Base-by-base conservation (phyloP, 176 grass and related monocot genomes). In the Calamus simplicifolius region DNA sequence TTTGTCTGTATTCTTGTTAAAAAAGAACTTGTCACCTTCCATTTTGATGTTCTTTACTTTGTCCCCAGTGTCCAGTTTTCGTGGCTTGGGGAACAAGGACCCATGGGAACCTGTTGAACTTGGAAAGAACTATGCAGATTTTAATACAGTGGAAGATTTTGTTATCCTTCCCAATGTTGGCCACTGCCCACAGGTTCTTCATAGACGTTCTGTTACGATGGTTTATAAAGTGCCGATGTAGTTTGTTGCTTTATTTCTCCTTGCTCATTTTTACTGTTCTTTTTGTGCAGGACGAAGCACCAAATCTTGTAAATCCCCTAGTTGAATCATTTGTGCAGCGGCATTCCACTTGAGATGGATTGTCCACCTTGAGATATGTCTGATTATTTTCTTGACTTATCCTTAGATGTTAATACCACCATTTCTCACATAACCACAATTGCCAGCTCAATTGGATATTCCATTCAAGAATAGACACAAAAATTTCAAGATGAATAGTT, bases 31-130 rank as follows among this genome's bases (percentile, higher is more conserved):
- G 3, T 43, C 35, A 13, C 8, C 0, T 1, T 49, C 59, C 26
- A 14, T 35, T 26, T 52, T 27, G 25, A 19, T 48, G 49, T 70
- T 43, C 0, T 28, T 43, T 48, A 25, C n/a, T 59, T 12, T 13
- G 10, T 43, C 10, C 10, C 35, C 66, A 97, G 92, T 97, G 87
- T 63, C 87, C 92, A 0, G 81, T 97, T 67, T 82, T 97, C 50
- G 69, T 97, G 48, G 92, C 78, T 62, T 97, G 92, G 87, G 92
- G 92, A 0, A 88, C 35, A 85, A 91, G 78, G 92, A 97, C 58
- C 92, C 87, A 30, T 97, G 92, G 92, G 92, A 97, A 58, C 92
- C 87, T 29, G 71, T 97, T 49, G 84, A 97, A 43, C 92, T 88
- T 63, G 92, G 92, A 82, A 82, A 66, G 82, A 81, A 72, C 15